Evolutionary conservation across 2,329 filamentous ascomycete genomes (phyloP).

Genomic region (Colletotrichum noveboracense): DNA sequence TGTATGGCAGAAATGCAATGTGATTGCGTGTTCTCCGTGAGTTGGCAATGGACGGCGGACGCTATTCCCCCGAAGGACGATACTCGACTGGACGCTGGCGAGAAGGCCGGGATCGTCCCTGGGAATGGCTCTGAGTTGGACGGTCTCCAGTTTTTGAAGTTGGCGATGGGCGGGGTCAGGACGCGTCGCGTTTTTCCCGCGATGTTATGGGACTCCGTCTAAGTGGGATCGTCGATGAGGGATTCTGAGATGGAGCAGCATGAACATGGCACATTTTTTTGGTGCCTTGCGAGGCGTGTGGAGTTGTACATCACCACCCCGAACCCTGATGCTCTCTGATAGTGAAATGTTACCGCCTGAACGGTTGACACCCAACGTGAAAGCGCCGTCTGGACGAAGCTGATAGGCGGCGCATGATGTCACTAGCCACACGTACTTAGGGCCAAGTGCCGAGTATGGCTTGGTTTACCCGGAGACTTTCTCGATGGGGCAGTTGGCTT

Average conservation of each 20-base stretch:
- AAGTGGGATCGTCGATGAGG: conserved; percentile 9
- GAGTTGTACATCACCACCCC: not conserved
- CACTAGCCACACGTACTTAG: not conserved
- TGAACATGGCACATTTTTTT: not conserved
- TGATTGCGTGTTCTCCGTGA: not conserved
- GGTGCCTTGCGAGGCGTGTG: not conserved
- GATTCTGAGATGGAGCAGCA: not conserved
- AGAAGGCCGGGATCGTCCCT: conserved; percentile 1
- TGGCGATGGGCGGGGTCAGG: not conserved
- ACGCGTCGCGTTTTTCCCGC: conserved; percentile 9
- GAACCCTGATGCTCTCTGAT: not conserved
- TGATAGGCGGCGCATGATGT: not conserved
- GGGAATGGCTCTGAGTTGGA: not conserved
- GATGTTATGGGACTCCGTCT: not conserved
- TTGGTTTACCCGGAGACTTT: conserved; percentile 6
- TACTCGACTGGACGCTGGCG: not conserved
- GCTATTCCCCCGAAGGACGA: not conserved
- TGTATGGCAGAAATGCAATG: not conserved
- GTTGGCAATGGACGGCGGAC: not conserved
- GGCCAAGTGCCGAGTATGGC: conserved; percentile 12
- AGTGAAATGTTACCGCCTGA: not conserved
- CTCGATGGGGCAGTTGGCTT: conserved; percentile 9
- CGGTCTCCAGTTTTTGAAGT: not conserved
- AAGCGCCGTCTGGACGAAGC: not conserved
- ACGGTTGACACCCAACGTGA: not conserved